A percentile compares a stretch with the other conserved stretches of the same genome.
These are phyloP conservation scores for Rhypophila decipiens DNA, from an alignment of 495 filamentous ascomycete species.

Conservation along the genomic window DNA sequence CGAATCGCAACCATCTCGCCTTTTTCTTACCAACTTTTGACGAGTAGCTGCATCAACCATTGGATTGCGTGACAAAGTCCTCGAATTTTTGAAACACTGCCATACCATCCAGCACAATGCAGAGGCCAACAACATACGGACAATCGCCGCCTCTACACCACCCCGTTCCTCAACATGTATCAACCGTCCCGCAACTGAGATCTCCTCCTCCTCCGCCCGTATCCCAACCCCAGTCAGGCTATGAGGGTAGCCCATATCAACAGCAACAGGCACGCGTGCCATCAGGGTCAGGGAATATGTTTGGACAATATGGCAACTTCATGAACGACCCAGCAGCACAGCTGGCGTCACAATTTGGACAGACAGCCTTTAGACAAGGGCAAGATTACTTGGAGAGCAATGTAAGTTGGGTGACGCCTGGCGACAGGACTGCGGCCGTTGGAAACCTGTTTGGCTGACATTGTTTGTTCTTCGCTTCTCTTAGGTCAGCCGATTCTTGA, in stretches of 20 bases:
- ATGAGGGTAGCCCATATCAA: slow-evolving; percentile 74
- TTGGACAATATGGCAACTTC: slow-evolving; percentile 75
- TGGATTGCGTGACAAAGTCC: too few species aligned
- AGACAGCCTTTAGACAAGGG: slow-evolving; percentile 79
- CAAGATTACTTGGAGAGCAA: slow-evolving; percentile 93
- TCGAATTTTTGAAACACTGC: too few species aligned
- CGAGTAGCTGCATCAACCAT: not conserved
- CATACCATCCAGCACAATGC: slow-evolving; percentile 53
- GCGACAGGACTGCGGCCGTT: too few species aligned
- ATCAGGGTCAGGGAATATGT: slow-evolving; percentile 45
- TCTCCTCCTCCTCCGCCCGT: slow-evolving; percentile 86
- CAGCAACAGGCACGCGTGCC: slow-evolving; percentile 47
- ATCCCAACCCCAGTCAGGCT: slow-evolving; percentile 61
- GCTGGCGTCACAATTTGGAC: slow-evolving; percentile 90
- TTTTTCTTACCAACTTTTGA: not conserved
- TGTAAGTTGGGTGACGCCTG: slow-evolving; percentile 52
- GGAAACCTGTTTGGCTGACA: too few species aligned
- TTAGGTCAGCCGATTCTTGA: slow-evolving; percentile 89
- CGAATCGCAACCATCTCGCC: not conserved
- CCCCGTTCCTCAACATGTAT: slow-evolving; percentile 96
- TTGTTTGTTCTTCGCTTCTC: not conserved
- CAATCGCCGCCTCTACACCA: slow-evolving; percentile 96
- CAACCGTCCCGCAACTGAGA: slow-evolving; percentile 96
- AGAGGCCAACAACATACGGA: slow-evolving; percentile 67
- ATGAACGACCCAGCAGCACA: slow-evolving; percentile 96